Evolutionary conservation across 192 early-diverging fungal genomes (phyloP), one percentile per base, ranked within the genome.

Genomic region (Podila epicladia): DNA sequence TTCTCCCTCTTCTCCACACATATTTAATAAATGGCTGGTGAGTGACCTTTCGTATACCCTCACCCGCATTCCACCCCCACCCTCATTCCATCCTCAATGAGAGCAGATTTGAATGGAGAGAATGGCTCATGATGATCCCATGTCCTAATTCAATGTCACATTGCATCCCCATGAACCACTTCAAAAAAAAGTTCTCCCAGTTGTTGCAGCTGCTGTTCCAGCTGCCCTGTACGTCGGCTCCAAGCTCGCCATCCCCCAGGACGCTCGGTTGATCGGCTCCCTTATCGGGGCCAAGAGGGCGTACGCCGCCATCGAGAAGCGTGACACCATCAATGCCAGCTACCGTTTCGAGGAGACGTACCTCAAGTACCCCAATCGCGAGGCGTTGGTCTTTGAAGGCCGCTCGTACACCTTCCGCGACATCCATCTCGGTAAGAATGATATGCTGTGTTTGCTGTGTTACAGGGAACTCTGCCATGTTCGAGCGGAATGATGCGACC

Each of bases 151-250:
- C 53, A 55, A 24, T 19, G 22, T 6, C 22, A 5, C 17, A n/a
- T 55, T 55, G 0, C 9, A n/a, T 55, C 51, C 2, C 51, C 53
- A 55, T 26, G n/a, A 6, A 20, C 17, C 53, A 19, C 24, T 6
- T 55, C 38, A 45, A 15, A 45, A 33, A 33, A 33, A 33, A 33
- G 74, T 71, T 13, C 79, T 74, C 20, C 74, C 75, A 22, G 41
- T 82, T 55, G 66, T 75, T 20, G 68, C 73, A 20, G 85, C 76
- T 24, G 78, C 77, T 49, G 37, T 83, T 20, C 70, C 86, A 13
- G 85, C 74, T 26, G 80, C 74, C 38, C 82, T 88, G 85, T 88
- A 88, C 58, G 59, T 83, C 2, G 80, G 83, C 61, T 71, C 87
- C n/a, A 83, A 73, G 63, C 64, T 83, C 9, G 45, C 74, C 2